Percentiles rank a stretch among this genome's conserved stretches.
These are phyloP conservation scores for Collybiopsis luxurians DNA, from an alignment of 768 basidiomycete genomes.

Conservation along the genomic window DNA sequence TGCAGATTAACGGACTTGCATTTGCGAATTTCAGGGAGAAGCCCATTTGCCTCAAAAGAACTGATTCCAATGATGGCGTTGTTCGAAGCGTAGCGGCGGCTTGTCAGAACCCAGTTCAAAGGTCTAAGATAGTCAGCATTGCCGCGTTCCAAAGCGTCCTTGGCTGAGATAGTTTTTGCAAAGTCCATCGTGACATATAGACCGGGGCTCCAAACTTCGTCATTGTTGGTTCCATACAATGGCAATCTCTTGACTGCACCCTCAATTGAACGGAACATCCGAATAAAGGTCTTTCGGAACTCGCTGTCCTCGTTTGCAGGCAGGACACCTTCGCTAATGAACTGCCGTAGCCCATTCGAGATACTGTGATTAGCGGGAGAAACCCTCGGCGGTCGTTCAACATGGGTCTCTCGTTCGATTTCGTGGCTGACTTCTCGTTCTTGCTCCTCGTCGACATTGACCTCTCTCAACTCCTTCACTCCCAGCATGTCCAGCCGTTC, in stretches of 20 bases:
- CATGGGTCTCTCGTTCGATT: slow-evolving; percentile 23
- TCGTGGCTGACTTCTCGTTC: slow-evolving; percentile 47
- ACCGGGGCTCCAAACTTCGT: background rate
- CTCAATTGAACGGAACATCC: slow-evolving; percentile 15
- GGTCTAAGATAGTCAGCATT: slow-evolving; percentile 30
- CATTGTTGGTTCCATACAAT: too few relatives aligned
- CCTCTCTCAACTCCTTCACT: slow-evolving; percentile 14
- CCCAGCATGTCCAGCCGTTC: slow-evolving; percentile 27
- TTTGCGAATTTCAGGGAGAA: slow-evolving; percentile 31
- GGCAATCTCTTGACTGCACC: too few relatives aligned
- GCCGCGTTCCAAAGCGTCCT: background rate
- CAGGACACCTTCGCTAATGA: slow-evolving; percentile 27
- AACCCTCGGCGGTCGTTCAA: slow-evolving; percentile 16
- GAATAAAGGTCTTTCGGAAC: slow-evolving; percentile 14
- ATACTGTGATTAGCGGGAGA: slow-evolving; percentile 19
- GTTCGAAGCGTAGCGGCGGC: background rate
- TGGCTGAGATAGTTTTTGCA: slow-evolving; percentile 21
- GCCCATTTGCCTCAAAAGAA: slow-evolving; percentile 33
- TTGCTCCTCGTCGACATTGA: slow-evolving; percentile 43
- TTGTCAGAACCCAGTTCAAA: slow-evolving; percentile 42
- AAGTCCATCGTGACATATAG: slow-evolving; percentile 35
- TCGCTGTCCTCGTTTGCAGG: background rate
- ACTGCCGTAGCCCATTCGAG: slow-evolving; percentile 19
- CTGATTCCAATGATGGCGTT: slow-evolving; percentile 34
- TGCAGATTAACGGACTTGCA: slow-evolving; percentile 35